Evolutionary conservation across 495 filamentous ascomycete genomes (phyloP), one percentile per base, ranked within the genome.

Genomic region (Aspergillus steynii): DNA sequence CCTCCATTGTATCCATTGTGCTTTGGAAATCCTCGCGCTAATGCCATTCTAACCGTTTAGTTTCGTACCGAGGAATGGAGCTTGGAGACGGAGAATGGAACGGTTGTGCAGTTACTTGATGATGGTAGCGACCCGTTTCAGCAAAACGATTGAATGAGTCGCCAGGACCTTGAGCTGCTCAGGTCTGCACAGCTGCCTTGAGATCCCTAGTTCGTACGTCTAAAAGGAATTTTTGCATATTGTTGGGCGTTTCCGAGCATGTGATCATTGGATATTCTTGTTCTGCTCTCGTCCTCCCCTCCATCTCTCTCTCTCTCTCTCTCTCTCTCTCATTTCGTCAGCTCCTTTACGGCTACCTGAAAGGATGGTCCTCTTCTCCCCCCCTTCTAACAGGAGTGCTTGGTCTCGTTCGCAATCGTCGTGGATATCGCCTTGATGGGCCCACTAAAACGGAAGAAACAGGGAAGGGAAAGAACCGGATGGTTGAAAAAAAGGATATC

Each of bases 11-110:
- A 34, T 34, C 63, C 26, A 62, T 15, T 27, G 8, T 58, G 26
- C 14, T n/a, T 52, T 48, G 32, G 26, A 46, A 25, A 32, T 48
- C 2, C 28, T 49, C 2, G 28, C 6, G 20, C 27, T 20, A 57
- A 50, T 31, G 29, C 5, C 2, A 1, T 49, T 29, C 50, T 12
- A 27, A 45, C 15, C 9, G 3, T 51, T 47, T 66, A 85, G 81
- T 92, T 92, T 73, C 85, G 86, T 68, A 93, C 89, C 10, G 84
- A 83, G 51, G 88, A 88, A 80, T 94, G 90, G 90, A 91, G 84
- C 66, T 72, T 92, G 59, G 82, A 87, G 77, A 88, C 75, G 20
- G 77, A 84, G 55, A 87, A 91, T 67, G 89, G 88, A 55, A 74
- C 65, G 26, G 82, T 81, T 59, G 77, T 93, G 62, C 85, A 91